A percentile compares a stretch with the other conserved stretches of the same genome.
Evolutionary conservation across 129 eudicot genomes (phyloP).

Genomic region (Centella asiatica): DNA sequence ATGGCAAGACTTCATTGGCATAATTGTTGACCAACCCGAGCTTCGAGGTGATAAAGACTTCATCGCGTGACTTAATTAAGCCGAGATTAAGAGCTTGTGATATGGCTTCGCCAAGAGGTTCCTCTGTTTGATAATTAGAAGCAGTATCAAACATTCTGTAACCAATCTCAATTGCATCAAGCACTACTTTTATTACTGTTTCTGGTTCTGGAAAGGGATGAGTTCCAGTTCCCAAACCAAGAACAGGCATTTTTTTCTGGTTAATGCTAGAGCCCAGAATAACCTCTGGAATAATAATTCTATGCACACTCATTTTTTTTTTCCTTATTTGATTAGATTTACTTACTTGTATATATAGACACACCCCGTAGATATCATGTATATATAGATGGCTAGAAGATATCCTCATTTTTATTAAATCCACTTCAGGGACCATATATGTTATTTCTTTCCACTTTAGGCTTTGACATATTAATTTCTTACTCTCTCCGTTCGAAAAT

Average conservation of each 20-base stretch:
- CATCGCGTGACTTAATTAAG: too few relatives aligned
- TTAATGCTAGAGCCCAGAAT: conserved; percentile 6
- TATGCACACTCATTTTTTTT: too few relatives aligned
- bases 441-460: too few relatives aligned
- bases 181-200: background rate
- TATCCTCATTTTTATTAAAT: too few relatives aligned
- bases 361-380: too few relatives aligned
- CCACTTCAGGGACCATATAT: too few relatives aligned
- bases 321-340: too few relatives aligned
- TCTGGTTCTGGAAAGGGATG: conserved; percentile 3
- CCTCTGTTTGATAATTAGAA: conserved; percentile 3
- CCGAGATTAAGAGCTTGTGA: background rate
- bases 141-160: conserved; percentile 19
- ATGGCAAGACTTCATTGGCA: conserved; percentile 9
- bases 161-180: conserved; percentile 9
- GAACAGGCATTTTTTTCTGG: background rate
- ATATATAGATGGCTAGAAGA: too few relatives aligned
- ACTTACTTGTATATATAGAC: too few relatives aligned
- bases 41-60: too few relatives aligned
- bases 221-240: conserved; percentile 9
- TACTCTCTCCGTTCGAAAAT: too few relatives aligned
- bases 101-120: conserved; percentile 16
- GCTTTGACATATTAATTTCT: too few relatives aligned
- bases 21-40: conserved; percentile 10
- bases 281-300: background rate